Conservation (phyloP, 371 early-diverging fungal genomes). For the Actinomucor elegans region DNA sequence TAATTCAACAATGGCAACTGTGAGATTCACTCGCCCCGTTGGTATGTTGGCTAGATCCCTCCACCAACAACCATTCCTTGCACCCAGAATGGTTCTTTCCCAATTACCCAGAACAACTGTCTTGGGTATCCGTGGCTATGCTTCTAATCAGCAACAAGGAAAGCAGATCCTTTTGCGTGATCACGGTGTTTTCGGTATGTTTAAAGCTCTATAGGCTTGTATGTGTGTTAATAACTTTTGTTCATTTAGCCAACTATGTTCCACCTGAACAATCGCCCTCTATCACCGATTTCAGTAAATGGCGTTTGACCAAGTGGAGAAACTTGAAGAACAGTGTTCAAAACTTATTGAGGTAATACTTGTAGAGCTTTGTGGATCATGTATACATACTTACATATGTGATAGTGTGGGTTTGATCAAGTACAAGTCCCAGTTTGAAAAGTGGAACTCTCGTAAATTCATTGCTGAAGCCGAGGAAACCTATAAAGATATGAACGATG, state of each 20-base stretch:
- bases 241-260: conserved; percentile 50
- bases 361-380: too few relatives aligned
- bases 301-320: conserved; percentile 53
- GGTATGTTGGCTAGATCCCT: conserved; percentile 4
- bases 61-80: conserved; percentile 11
- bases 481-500: conserved; percentile 73
- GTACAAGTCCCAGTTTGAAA: conserved; percentile 51
- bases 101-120: conserved; percentile 20
- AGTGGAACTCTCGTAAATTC: conserved; percentile 53
- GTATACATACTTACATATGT: too few relatives aligned
- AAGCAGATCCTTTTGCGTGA: conserved; percentile 46
- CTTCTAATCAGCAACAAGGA: conserved; percentile 21
- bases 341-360: conserved; percentile 44
- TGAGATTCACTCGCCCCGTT: conserved; percentile 9
- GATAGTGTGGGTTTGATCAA: conserved; percentile 51
- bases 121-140: conserved; percentile 24
- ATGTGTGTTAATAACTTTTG: too few relatives aligned
- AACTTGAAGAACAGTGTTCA: conserved; percentile 50
- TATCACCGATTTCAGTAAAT: conserved; percentile 43
- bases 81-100: conserved; percentile 3
- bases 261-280: conserved; percentile 50
- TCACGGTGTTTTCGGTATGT: conserved; percentile 51
- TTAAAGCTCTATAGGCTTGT: too few relatives aligned
- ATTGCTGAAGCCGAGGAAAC: conserved; percentile 59
- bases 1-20: neutral